Percentiles rank a stretch among this genome's conserved stretches.
phyloP scores from a whole-genome alignment of 2,329 filamentous ascomycete species.

The Xylariaceae sp. region DNA sequence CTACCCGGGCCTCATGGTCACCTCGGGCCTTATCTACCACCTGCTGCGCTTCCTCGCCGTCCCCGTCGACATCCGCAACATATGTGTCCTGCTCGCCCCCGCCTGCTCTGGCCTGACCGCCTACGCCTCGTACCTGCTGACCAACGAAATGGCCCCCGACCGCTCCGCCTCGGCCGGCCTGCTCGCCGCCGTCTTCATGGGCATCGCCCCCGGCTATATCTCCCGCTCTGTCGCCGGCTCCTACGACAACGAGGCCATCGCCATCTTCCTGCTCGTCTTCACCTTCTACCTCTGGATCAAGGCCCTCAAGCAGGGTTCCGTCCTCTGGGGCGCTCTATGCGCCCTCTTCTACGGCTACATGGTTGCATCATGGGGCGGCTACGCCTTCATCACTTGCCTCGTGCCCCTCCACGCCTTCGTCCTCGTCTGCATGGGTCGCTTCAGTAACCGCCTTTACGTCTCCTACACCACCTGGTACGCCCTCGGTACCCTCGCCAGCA shows the following conservation, averaged over 20 bases:
- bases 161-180: conserved; percentile 76
- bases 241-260: conserved; percentile 99
- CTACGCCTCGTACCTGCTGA: conserved; percentile 88
- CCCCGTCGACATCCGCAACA: conserved; percentile 97
- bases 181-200: conserved; percentile 93
- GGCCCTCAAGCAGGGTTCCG: conserved; percentile 91
- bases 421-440: conserved; percentile 92
- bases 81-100: conserved; percentile 93
- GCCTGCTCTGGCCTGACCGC: conserved; percentile 93
- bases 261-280: conserved; percentile 96
- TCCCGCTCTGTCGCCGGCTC: conserved; percentile 95
- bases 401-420: conserved; percentile 92
- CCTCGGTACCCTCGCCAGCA: conserved; percentile 90
- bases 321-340: conserved; percentile 92
- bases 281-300: conserved; percentile 99
- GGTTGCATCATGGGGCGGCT: conserved; percentile 99
- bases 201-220: conserved; percentile 95
- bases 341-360: conserved; percentile 99
- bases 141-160: conserved; percentile 94
- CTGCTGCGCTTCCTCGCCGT: conserved; percentile 81
- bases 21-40: conserved; percentile 95
- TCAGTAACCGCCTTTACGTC: conserved; percentile 90
- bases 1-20: conserved; percentile 98
- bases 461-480: conserved; percentile 98
- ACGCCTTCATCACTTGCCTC: conserved; percentile 98